These are phyloP conservation scores for Gremmenia infestans DNA, from an alignment of 2,329 filamentous ascomycete genomes.

Conservation along the genomic window DNA sequence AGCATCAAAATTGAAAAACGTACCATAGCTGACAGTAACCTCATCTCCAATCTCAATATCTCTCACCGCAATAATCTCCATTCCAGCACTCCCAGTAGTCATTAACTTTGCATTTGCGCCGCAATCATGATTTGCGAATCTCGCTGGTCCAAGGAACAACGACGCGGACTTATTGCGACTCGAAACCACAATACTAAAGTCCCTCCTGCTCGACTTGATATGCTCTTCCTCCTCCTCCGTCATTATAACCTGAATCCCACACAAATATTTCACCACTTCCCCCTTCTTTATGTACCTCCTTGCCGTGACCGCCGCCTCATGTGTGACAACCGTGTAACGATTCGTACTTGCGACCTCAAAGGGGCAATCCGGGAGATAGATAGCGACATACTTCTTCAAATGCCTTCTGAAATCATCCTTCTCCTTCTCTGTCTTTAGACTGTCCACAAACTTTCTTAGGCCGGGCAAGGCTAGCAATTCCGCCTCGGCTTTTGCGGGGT, in stretches of 20 bases:
- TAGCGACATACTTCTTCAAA: constrained; percentile 83
- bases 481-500: constrained; percentile 64
- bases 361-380: constrained; percentile 89
- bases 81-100: constrained; percentile 77
- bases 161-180: constrained; percentile 86
- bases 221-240: constrained; percentile 85
- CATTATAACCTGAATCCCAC: constrained; percentile 86
- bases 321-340: constrained; percentile 84
- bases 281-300: constrained; percentile 73
- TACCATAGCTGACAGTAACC: constrained; percentile 86
- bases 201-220: constrained; percentile 75
- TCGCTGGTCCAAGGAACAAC: constrained; percentile 88
- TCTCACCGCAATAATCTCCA: constrained; percentile 81
- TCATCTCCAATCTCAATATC: constrained; percentile 86
- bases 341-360: constrained; percentile 94
- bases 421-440: constrained; percentile 69
- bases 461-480: constrained; percentile 69
- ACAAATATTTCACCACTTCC: constrained; percentile 84
- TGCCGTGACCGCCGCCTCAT: constrained; percentile 84
- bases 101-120: constrained; percentile 83
- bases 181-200: constrained; percentile 96
- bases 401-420: constrained; percentile 83
- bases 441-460: constrained; percentile 63
- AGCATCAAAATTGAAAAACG: neutral
- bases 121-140: constrained; percentile 97